Conservation (phyloP, 192 early-diverging fungal genomes). For the Ambispora gerdemannii region DNA sequence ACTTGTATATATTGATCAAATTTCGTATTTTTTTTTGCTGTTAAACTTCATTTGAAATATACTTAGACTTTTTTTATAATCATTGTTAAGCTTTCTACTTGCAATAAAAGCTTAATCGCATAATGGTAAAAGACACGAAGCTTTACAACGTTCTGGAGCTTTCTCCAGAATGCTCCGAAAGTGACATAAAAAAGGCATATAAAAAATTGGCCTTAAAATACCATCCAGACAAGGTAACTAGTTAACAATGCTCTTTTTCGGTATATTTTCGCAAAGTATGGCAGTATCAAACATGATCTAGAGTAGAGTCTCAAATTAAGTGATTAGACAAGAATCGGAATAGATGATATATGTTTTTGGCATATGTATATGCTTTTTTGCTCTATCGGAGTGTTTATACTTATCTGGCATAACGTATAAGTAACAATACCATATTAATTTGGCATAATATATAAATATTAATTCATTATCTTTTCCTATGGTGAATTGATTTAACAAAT, state of each 20-base stretch:
- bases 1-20: not conserved
- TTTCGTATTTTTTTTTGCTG: too few species aligned
- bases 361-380: too few species aligned
- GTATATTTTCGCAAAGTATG: too few species aligned
- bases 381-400: too few species aligned
- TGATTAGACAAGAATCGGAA: too few species aligned
- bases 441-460: not conserved
- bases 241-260: not conserved
- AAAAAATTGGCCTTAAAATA: conserved; percentile 90
- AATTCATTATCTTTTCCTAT: not conserved
- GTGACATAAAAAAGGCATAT: conserved; percentile 95
- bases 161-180: conserved; percentile 63
- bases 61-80: not conserved
- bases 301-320: too few species aligned
- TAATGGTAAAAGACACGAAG: conserved; percentile 73
- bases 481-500: not conserved
- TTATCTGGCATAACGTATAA: not conserved
- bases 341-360: too few species aligned
- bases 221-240: conserved; percentile 76
- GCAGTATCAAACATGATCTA: too few species aligned
- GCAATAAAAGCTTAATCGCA: not conserved
- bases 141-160: conserved; percentile 89
- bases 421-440: not conserved
- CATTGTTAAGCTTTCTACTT: not conserved
- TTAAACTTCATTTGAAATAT: not conserved